These are phyloP conservation scores for Xanthoparmelia taractica DNA, from an alignment of 495 filamentous ascomycete genomes.

Conservation along the genomic window DNA sequence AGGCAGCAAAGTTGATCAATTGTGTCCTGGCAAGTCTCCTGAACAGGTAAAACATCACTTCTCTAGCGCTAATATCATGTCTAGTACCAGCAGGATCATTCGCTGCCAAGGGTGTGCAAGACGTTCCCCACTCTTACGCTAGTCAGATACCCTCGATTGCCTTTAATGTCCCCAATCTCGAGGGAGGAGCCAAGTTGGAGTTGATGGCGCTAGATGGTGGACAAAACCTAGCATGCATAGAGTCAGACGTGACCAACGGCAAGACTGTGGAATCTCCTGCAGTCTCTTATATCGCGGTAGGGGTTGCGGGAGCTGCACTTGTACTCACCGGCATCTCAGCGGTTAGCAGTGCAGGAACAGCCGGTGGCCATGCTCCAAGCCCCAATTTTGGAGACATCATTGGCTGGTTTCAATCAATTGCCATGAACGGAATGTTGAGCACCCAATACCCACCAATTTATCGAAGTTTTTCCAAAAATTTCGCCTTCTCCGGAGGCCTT, in stretches of 20 bases:
- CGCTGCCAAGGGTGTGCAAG: conserved; percentile 57
- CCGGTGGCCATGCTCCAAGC: conserved; percentile 61
- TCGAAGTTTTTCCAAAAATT: conserved; percentile 81
- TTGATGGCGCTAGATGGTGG: conserved; percentile 55
- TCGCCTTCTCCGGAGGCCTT: conserved; percentile 82
- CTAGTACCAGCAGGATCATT: conserved; percentile 69
- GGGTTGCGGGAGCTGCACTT: conserved; percentile 80
- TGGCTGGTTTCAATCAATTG: conserved; percentile 86
- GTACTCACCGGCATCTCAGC: conserved; percentile 67
- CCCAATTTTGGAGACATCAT: conserved; percentile 84
- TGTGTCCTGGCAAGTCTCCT: conserved; percentile 69
- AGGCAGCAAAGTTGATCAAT: conserved; percentile 54
- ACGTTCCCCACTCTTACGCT: conserved; percentile 61
- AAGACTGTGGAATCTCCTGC: conserved; percentile 67
- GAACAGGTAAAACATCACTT: conserved; percentile 2
- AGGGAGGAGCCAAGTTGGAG: conserved; percentile 73
- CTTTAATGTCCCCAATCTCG: conserved; percentile 84
- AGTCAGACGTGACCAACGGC: conserved; percentile 76
- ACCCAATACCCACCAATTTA: conserved; percentile 82
- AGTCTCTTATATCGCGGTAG: conserved; percentile 77
- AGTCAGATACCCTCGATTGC: conserved; percentile 80
- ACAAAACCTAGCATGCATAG: conserved; percentile 68
- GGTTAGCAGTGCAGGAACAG: conserved; percentile 52
- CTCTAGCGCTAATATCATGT: background rate
- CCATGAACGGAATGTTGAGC: conserved; percentile 92